Evolutionary conservation across 2,329 filamentous ascomycete species (phyloP), one percentile per base, ranked within the genome.

Genomic region (Pseudogymnoascus sp.): DNA sequence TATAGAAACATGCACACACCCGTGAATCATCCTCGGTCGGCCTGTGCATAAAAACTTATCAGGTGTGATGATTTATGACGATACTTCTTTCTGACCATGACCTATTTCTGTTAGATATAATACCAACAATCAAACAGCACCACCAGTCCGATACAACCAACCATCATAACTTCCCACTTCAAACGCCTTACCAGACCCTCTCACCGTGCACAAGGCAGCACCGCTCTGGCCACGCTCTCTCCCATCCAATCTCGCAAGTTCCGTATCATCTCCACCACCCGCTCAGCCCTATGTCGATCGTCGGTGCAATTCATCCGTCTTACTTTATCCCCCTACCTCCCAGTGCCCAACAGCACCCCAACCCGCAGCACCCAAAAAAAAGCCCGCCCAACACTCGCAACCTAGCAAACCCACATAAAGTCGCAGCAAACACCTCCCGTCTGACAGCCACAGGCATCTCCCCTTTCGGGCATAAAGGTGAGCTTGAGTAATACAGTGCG

Each of bases 211-310:
- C 26, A 54, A 54, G 47, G 47, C 47, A 54, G 47, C 26, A 31
- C n/a, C 1, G 26, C 47, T 31, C 47, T 31, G 31, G 47, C 47
- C 47, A 54, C 47, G 29, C 16, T 23, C 42, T 10, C 14, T 14
- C 8, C 14, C n/a, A 51, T 31, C 47, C 26, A 54, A 54, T 54
- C 47, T 54, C 26, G 14, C 47, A 16, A 11, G 47, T 54, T 31
- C 47, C 14, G 26, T 18, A 31, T 54, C 47, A 54, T 54, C 23
- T 54, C 26, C 47, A 31, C 23, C 7, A n/a, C 47, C 47, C 14
- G 47, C n/a, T 54, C 47, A 54, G 47, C 47, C 47, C 47, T 54
- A 54, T 54, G 47, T 16, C 47, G 47, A 54, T 54, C 47, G 26
- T n/a, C 26, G n/a, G 26, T 54, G 31, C n/a, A 26, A 54, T 54